phyloP scores from a whole-genome alignment of 1,284 basidiomycete species.

The Marasmius tenuissimus region DNA sequence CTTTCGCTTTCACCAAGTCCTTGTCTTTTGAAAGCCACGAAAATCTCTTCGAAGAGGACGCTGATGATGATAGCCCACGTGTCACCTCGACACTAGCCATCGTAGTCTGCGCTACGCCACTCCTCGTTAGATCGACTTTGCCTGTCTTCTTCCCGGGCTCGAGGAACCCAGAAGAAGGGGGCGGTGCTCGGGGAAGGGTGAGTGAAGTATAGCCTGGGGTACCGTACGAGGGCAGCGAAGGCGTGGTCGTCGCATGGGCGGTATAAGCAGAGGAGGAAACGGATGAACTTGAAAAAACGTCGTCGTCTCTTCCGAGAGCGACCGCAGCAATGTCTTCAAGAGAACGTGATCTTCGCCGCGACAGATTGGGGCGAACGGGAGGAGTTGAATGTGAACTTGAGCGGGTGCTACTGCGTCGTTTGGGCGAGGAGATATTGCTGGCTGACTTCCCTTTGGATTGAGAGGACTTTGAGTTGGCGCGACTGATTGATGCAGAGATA shows the following conservation, averaged over 20 bases:
- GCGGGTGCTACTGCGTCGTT: neutral
- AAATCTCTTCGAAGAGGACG: neutral
- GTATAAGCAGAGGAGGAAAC: slow-evolving; percentile 13
- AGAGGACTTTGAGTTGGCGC: neutral
- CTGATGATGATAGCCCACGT: neutral
- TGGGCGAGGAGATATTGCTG: neutral
- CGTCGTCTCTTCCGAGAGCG: neutral
- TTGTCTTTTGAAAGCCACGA: neutral
- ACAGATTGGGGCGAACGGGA: neutral
- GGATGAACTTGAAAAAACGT: neutral
- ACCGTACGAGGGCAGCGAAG: slow-evolving; percentile 48
- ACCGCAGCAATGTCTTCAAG: neutral
- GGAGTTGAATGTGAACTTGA: slow-evolving; percentile 16
- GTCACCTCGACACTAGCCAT: slow-evolving; percentile 85
- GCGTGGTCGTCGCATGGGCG: slow-evolving; percentile 35
- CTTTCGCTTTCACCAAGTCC: neutral
- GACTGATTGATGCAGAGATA: neutral
- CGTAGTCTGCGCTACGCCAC: slow-evolving; percentile 77
- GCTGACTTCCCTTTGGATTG: neutral
- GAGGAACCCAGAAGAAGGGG: slow-evolving; percentile 25
- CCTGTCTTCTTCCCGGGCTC: slow-evolving; percentile 31
- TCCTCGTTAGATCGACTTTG: slow-evolving; percentile 67
- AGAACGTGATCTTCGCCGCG: neutral
- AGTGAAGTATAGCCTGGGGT: slow-evolving; percentile 70
- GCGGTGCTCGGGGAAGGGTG: slow-evolving; percentile 65